Conservation (phyloP, 345 rosid species). For the Clausena lansium region DNA sequence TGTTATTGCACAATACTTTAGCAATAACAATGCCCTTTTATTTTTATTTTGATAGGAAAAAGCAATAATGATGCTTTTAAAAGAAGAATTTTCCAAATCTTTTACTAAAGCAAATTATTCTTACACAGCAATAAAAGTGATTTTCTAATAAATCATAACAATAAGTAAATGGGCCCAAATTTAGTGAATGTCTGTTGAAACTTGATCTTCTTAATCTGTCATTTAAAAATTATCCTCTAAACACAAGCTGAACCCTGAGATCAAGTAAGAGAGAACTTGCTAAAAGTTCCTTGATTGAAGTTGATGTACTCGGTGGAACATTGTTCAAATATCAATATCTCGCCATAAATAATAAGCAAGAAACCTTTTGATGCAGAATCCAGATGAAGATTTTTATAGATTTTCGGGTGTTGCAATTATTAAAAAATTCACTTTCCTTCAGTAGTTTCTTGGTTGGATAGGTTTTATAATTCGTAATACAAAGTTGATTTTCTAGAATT, state of each 20-base stretch:
- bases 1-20: background rate
- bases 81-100: background rate
- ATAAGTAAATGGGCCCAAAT: background rate
- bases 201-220: background rate
- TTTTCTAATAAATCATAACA: background rate
- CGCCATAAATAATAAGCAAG: background rate
- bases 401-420: too few species aligned
- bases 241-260: background rate
- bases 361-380: background rate
- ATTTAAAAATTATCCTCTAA: background rate
- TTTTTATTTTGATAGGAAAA: too few species aligned
- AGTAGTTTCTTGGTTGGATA: too few species aligned
- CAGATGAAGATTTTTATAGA: too few species aligned
- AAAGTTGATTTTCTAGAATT: too few species aligned
- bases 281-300: background rate
- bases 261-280: background rate
- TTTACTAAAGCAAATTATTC: background rate
- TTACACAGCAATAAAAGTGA: background rate
- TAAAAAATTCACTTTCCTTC: too few species aligned
- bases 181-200: background rate
- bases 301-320: background rate
- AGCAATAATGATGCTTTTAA: background rate
- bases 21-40: background rate
- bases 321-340: background rate
- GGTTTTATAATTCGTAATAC: too few species aligned